Percentiles rank a stretch among this genome's conserved stretches.
Conservation (phyloP, 306 rosid genomes). For the Dryas octopetala region DNA sequence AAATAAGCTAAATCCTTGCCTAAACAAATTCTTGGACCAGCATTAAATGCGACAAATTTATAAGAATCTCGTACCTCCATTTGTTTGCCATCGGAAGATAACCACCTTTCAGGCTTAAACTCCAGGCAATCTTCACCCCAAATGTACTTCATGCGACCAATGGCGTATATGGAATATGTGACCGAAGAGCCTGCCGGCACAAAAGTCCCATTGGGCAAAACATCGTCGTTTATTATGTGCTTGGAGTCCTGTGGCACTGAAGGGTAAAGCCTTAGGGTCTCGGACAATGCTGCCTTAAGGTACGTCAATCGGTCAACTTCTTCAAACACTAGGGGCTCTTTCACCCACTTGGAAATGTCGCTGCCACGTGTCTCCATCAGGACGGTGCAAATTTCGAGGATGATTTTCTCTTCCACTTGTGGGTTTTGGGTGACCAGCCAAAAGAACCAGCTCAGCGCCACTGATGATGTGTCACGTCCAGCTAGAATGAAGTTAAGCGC, state of each 20-base stretch:
- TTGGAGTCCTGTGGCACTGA: constrained; percentile 90
- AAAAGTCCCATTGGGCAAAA: constrained; percentile 63
- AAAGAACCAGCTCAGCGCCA: constrained; percentile 87
- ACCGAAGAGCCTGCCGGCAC: constrained; percentile 66
- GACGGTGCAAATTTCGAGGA: constrained; percentile 60
- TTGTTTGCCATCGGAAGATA: constrained; percentile 45
- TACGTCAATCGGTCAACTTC: constrained; percentile 75
- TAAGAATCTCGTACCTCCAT: constrained; percentile 57
- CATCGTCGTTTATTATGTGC: constrained; percentile 61
- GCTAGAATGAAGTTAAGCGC: constrained; percentile 91
- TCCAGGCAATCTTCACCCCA: constrained; percentile 95
- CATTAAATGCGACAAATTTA: constrained; percentile 73
- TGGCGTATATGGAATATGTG: constrained; percentile 70
- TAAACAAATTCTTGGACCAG: constrained; percentile 80
- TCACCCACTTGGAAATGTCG: constrained; percentile 47
- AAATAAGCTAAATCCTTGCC: constrained; percentile 89
- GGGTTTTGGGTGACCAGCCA: constrained; percentile 60
- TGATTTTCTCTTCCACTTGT: constrained; percentile 60
- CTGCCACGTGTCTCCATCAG: constrained; percentile 68
- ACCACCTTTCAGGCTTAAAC: constrained; percentile 87
- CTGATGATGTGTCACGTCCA: constrained; percentile 91
- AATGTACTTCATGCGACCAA: constrained; percentile 73
- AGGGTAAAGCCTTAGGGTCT: constrained; percentile 79
- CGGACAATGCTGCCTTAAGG: constrained; percentile 75
- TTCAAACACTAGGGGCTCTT: constrained; percentile 67